Percentiles rank a stretch among this genome's conserved stretches.
Evolutionary conservation across 805 yeast species (phyloP).

Genomic region (Barnettozyma populi): DNA sequence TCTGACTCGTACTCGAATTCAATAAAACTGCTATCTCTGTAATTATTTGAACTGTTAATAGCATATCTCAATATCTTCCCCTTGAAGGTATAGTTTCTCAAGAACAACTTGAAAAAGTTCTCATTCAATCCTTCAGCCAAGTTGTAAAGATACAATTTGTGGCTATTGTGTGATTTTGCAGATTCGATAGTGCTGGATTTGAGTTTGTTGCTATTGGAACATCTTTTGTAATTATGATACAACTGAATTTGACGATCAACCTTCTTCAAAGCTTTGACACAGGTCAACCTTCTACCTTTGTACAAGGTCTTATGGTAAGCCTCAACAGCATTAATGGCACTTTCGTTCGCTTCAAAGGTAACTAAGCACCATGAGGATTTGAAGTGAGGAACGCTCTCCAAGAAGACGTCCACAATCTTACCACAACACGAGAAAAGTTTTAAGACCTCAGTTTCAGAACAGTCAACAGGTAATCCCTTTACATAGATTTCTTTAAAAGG

Average conservation of each 20-base stretch:
- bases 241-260: conserved; percentile 14
- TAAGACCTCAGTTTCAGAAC: conserved; percentile 35
- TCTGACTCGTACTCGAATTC: conserved; percentile 24
- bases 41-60: conserved; percentile 10
- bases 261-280: conserved; percentile 26
- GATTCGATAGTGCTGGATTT: background rate
- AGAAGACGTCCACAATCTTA: conserved; percentile 42
- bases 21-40: conserved; percentile 16
- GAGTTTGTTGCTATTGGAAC: background rate
- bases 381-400: conserved; percentile 39
- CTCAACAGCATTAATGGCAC: conserved; percentile 39
- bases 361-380: conserved; percentile 41
- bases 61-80: conserved; percentile 20
- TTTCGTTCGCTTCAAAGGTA: conserved; percentile 39
- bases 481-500: conserved; percentile 36
- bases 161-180: background rate
- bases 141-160: conserved; percentile 21
- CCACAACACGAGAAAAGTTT: conserved; percentile 43
- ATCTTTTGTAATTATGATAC: conserved; percentile 1
- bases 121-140: conserved; percentile 24
- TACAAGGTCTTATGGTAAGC: conserved; percentile 26
- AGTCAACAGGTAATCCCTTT: conserved; percentile 38
- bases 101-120: conserved; percentile 24
- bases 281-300: conserved; percentile 25
- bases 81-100: conserved; percentile 19